Percentiles rank a stretch among this genome's conserved stretches.
Evolutionary conservation across 306 rosid genomes (phyloP).

Genomic region (Vigna reflexopilosa): DNA sequence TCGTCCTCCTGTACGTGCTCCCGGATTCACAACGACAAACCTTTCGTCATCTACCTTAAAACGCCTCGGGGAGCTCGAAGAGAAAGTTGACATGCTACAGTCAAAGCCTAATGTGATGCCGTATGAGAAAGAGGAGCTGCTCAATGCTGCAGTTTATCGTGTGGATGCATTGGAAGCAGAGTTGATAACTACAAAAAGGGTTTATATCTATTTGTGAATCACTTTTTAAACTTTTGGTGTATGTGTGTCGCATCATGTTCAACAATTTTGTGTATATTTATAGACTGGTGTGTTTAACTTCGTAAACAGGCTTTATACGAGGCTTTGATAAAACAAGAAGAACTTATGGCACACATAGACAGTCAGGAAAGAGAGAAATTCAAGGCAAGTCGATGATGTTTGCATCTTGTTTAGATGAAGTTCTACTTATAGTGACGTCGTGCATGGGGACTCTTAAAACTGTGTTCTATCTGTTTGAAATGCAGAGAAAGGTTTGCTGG

Average conservation of each 20-base stretch:
- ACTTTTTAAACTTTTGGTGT: not conserved
- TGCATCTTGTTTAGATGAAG: slow-evolving; percentile 22
- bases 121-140: slow-evolving; percentile 78
- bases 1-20: slow-evolving; percentile 51
- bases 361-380: slow-evolving; percentile 54
- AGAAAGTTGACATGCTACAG: slow-evolving; percentile 66
- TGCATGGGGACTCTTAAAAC: slow-evolving; percentile 21
- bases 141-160: slow-evolving; percentile 80
- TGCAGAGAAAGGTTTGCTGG: slow-evolving; percentile 71
- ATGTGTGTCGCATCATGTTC: not conserved
- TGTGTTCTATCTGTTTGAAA: slow-evolving; percentile 39
- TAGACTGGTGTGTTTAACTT: slow-evolving; percentile 35
- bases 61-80: slow-evolving; percentile 73
- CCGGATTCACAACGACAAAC: slow-evolving; percentile 47
- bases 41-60: slow-evolving; percentile 57
- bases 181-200: slow-evolving; percentile 85
- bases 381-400: slow-evolving; percentile 52
- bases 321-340: slow-evolving; percentile 83
- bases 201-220: slow-evolving; percentile 3
- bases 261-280: not conserved
- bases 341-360: slow-evolving; percentile 73
- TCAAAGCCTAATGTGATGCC: slow-evolving; percentile 76
- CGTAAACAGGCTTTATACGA: slow-evolving; percentile 71
- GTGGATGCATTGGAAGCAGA: slow-evolving; percentile 89
- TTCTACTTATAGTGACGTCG: not conserved